Conservation (phyloP, 2,329 filamentous ascomycete species). For the Plenodomus biglobosus region DNA sequence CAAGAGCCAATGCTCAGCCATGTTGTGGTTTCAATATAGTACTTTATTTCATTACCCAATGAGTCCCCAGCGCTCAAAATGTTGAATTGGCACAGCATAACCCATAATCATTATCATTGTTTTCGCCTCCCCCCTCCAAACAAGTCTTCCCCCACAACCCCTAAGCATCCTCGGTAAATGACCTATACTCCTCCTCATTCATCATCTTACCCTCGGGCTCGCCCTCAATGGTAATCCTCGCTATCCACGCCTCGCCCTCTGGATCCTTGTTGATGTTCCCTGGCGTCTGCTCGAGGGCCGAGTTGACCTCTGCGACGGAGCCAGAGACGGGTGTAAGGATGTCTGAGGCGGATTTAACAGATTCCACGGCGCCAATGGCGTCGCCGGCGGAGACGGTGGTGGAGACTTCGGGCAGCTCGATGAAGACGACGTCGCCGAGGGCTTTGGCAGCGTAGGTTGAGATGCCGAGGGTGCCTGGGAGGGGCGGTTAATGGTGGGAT, state of each 20-base stretch:
- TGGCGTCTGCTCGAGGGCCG: slow-evolving; percentile 77
- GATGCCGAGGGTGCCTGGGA: slow-evolving; percentile 71
- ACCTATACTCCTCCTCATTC: slow-evolving; percentile 75
- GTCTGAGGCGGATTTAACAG: slow-evolving; percentile 97
- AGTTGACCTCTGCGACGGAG: slow-evolving; percentile 74
- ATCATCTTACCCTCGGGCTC: slow-evolving; percentile 65
- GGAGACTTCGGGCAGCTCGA: slow-evolving; percentile 80
- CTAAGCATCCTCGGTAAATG: slow-evolving; percentile 61
- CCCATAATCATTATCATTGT: too few relatives aligned
- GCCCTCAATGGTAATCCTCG: slow-evolving; percentile 77
- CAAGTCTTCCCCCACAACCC: background rate
- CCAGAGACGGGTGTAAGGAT: slow-evolving; percentile 88
- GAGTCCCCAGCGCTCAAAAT: too few relatives aligned
- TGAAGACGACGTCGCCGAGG: slow-evolving; percentile 95
- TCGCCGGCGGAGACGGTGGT: slow-evolving; percentile 74
- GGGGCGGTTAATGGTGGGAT: background rate
- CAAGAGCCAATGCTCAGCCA: too few relatives aligned
- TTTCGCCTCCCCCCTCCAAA: too few relatives aligned
- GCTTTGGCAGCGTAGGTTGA: slow-evolving; percentile 88
- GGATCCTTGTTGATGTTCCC: slow-evolving; percentile 85
- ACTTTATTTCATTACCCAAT: too few relatives aligned
- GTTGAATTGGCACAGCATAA: too few relatives aligned
- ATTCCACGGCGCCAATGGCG: slow-evolving; percentile 91
- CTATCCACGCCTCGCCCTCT: slow-evolving; percentile 91
- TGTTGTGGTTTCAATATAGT: too few relatives aligned